Base-by-base conservation (phyloP, 345 rosid species). In the Dovyalis caffra region DNA sequence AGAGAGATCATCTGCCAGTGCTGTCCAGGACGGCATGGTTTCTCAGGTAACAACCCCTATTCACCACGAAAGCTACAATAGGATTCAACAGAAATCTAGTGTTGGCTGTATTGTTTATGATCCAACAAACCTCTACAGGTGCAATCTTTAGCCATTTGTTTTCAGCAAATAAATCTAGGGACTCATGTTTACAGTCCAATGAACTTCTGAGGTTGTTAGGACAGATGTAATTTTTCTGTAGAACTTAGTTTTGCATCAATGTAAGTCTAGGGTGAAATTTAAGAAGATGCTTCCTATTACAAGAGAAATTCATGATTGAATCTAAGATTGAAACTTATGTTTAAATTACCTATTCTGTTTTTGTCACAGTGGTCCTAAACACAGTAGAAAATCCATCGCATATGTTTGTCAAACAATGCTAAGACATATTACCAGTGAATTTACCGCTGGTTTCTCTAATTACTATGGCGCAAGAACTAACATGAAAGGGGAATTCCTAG, bases 391-490 rank as follows among this genome's bases (percentile, higher is more conserved):
- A 34, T 8, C 8, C 5, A 69, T 74, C 43, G 37, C 66, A 40
- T 62, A 61, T n/a, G 33, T 51, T 35, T 51, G 29, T 7, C 33
- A 67, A 69, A 35, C 12, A 73, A 65, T 16, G 61, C 34, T 28
- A 33, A 70, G 68, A 80, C 60, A 71, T 23, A 75, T 85, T 92
- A 95, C 99, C 94, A 90, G 75, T 33, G 95, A 93, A 5, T n/a
- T n/a, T n/a, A n/a, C n/a, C n/a, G n/a, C n/a, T n/a, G n/a, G n/a
- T n/a, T n/a, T n/a, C n/a, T n/a, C n/a, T n/a, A n/a, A n/a, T n/a
- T n/a, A n/a, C n/a, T n/a, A n/a, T n/a, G n/a, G n/a, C n/a, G n/a
- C n/a, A n/a, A n/a, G n/a, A n/a, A n/a, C n/a, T n/a, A n/a, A n/a
- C n/a, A n/a, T n/a, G n/a, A n/a, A n/a, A n/a, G n/a, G n/a, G n/a